phyloP scores from a whole-genome alignment of 2,329 filamentous ascomycete species.

The Aspergillus tubingensis region DNA sequence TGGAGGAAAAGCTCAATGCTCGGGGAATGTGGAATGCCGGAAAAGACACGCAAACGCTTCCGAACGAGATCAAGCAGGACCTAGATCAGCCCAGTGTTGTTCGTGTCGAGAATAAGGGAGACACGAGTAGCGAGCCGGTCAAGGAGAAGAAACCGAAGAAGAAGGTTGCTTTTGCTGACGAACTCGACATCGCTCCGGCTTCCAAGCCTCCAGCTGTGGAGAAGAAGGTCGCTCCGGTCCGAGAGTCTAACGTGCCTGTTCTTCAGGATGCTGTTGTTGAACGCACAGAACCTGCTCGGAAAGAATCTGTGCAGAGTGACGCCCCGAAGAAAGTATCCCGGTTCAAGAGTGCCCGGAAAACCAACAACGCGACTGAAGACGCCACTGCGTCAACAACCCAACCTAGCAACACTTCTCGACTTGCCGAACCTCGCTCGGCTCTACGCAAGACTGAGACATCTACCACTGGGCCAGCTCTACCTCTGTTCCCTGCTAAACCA shows the following conservation, averaged over 20 bases:
- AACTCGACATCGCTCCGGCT: constrained; percentile 67
- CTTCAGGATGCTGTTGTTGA: constrained; percentile 50
- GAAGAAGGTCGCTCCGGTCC: constrained; percentile 30
- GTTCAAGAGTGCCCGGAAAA: constrained; percentile 44
- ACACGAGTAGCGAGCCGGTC: constrained; percentile 10
- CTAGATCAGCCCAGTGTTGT: constrained; percentile 30
- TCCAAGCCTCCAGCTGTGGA: constrained; percentile 32
- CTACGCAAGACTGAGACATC: constrained; percentile 25
- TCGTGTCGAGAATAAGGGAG: constrained; percentile 27
- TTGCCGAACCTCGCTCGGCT: constrained; percentile 22
- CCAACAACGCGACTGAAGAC: constrained; percentile 8
- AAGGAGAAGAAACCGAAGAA: constrained; percentile 53
- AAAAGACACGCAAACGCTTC: constrained; percentile 45
- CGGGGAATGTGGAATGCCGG: constrained; percentile 60
- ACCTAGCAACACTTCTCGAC: constrained; percentile 19
- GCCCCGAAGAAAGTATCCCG: constrained; percentile 46
- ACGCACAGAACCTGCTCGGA: constrained; percentile 30
- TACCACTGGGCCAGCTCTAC: constrained; percentile 28
- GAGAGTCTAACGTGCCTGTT: constrained; percentile 32
- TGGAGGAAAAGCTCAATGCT: constrained; percentile 72
- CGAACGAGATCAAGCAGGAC: constrained; percentile 34
- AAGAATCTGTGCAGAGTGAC: constrained; percentile 20
- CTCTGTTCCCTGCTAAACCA: constrained; percentile 42
- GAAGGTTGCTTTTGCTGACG: constrained; percentile 76
- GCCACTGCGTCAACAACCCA: constrained; percentile 12